Conservation (phyloP, 1,139 yeast species). For the Yarrowia galli region DNA sequence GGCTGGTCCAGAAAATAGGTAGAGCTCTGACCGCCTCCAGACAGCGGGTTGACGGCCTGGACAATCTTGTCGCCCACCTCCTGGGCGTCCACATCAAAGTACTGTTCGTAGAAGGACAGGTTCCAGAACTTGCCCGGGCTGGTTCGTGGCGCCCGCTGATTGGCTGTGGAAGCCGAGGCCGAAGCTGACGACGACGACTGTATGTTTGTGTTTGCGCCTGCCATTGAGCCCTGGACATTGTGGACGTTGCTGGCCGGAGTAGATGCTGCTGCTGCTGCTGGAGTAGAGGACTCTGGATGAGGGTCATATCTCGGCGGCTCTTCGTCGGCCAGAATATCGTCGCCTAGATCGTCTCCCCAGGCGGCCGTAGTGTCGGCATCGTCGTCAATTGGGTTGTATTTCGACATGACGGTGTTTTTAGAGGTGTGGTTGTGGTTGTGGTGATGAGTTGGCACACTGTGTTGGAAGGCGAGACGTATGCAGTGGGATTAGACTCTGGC, state of each 20-base stretch:
- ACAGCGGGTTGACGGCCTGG: conserved; percentile 51
- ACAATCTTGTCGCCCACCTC: conserved; percentile 56
- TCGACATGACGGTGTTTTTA: neutral
- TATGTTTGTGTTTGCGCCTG: conserved; percentile 9
- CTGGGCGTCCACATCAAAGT: conserved; percentile 68
- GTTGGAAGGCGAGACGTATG: neutral
- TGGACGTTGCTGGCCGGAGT: conserved; percentile 8
- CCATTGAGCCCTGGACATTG: conserved; percentile 28
- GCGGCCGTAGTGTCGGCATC: conserved; percentile 31
- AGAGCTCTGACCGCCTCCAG: conserved; percentile 44
- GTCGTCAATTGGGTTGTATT: conserved; percentile 38
- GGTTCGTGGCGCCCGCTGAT: conserved; percentile 11
- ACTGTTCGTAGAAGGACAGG: conserved; percentile 62
- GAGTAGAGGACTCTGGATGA: neutral
- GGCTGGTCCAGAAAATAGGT: conserved; percentile 51
- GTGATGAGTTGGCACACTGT: conserved; percentile 12
- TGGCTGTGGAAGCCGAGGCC: neutral
- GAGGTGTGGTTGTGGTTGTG: neutral
- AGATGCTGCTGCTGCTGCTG: neutral
- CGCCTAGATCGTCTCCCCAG: conserved; percentile 36
- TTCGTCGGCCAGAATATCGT: conserved; percentile 32
- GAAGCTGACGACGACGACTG: neutral
- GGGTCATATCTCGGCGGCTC: conserved; percentile 35
- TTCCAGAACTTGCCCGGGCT: conserved; percentile 33
- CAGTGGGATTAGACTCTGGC: conserved; percentile 4